phyloP scores from a whole-genome alignment of 2,329 filamentous ascomycete genomes.

The Diaporthe nobilis region DNA sequence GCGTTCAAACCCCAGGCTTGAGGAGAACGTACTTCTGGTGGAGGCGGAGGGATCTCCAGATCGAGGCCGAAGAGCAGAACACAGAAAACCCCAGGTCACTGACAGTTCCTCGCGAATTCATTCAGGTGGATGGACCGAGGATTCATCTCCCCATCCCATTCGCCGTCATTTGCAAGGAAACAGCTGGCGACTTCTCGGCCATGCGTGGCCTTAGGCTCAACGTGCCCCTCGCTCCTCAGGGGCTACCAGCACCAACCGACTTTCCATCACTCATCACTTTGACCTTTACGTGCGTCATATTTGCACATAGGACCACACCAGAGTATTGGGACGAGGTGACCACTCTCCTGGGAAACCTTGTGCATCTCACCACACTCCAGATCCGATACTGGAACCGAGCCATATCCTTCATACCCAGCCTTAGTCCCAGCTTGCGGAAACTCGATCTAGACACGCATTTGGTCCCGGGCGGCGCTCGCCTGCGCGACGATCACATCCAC shows the following conservation, averaged over 20 bases:
- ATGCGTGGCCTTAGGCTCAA: slow-evolving; percentile 35
- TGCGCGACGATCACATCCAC: slow-evolving; percentile 14
- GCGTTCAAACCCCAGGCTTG: background rate
- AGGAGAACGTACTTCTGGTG: background rate
- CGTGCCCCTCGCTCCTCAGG: background rate
- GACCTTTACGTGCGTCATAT: background rate
- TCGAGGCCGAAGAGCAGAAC: too few relatives aligned
- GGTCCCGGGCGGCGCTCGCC: background rate
- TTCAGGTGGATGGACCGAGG: background rate
- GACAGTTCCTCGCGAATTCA: background rate
- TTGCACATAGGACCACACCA: background rate
- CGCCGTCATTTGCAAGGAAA: background rate
- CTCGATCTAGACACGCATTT: background rate
- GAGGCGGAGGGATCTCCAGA: background rate
- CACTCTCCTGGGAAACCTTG: slow-evolving; percentile 6
- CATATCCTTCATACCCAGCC: slow-evolving; percentile 15
- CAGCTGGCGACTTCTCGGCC: slow-evolving; percentile 29
- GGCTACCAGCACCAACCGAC: slow-evolving; percentile 5
- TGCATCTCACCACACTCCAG: background rate
- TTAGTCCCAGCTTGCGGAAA: background rate
- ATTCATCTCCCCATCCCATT: background rate
- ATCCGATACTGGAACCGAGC: slow-evolving; percentile 18
- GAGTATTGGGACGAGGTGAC: background rate
- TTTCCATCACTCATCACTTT: slow-evolving; percentile 19
- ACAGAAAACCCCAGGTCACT: background rate